Evolutionary conservation across 345 rosid genomes (phyloP), one percentile per base, ranked within the genome.

Genomic region (Firmiana major): DNA sequence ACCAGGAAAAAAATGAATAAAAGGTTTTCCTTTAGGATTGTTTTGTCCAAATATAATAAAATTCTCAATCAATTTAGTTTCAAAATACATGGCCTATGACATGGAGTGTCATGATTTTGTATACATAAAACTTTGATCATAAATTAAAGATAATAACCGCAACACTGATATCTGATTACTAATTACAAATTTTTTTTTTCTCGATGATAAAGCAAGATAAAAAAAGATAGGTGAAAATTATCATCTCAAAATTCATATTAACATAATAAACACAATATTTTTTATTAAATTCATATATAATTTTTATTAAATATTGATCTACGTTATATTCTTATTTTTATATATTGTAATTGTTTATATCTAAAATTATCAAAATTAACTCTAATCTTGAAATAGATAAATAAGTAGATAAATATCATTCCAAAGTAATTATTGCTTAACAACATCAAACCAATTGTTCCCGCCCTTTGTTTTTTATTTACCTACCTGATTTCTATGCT

Each of bases 401-500:
- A 31, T 31, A 31, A 3, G 34, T 31, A 31, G 34, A 1, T 31
- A 31, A 3, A 31, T 31, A 31, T 10, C n/a, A 6, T 10, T 51
- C 48, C 48, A 22, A 73, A 65, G 55, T 38, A 48, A 79, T 80
- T 38, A 78, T 73, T 66, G 55, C 17, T 68, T 51, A 64, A 63
- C 73, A 73, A 69, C 79, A 74, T 65, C 46, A 34, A 65, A 67
- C 63, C 10, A 7, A 66, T 40, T 10, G 51, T 48, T 3, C 6
- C 79, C 73, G 88, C 86, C 83, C 64, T 79, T 67, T 15, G 86
- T 81, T 83, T 48, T 48, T 1, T n/a, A n/a, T n/a, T 81, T 21
- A 57, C 83, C 82, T 68, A 45, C 75, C 71, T 72, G 83, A 75
- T 78, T 85, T 84, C 54, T 3, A 12, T 24, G 42, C 5, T 7